A percentile compares a stretch with the other conserved stretches of the same genome.
phyloP scores from a whole-genome alignment of 108 stramenopile species.

The Skeletonema menzelii region DNA sequence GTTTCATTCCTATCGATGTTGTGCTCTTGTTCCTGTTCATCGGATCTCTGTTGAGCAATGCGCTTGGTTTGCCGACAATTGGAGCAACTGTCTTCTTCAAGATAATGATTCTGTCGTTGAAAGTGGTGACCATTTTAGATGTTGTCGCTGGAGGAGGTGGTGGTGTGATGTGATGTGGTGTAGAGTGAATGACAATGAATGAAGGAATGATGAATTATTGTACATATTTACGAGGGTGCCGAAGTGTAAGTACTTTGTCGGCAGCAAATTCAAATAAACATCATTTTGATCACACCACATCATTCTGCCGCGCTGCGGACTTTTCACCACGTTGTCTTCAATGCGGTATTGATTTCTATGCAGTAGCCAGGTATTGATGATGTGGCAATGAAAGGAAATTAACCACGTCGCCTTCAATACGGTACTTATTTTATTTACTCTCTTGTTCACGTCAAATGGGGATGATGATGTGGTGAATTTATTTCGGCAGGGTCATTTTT shows the following conservation, averaged over 20 bases:
- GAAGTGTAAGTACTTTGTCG: too few relatives aligned
- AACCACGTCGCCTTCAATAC: too few relatives aligned
- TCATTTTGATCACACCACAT: too few relatives aligned
- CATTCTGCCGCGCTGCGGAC: too few relatives aligned
- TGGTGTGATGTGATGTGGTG: neutral
- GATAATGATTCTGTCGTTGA: constrained; percentile 11
- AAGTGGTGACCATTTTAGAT: constrained; percentile 29
- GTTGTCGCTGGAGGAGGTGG: neutral
- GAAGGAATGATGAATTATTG: neutral
- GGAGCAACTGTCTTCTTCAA: constrained; percentile 5
- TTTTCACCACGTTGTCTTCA: too few relatives aligned
- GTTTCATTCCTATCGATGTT: constrained; percentile 1
- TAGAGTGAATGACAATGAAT: neutral
- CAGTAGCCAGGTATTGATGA: too few relatives aligned
- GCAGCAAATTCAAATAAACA: neutral
- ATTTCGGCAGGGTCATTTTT: too few relatives aligned
- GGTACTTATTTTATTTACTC: too few relatives aligned
- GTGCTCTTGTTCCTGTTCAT: neutral
- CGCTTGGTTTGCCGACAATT: constrained; percentile 8
- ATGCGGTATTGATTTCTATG: too few relatives aligned
- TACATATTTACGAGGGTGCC: neutral
- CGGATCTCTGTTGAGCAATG: neutral
- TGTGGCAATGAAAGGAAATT: too few relatives aligned
- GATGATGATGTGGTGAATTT: too few relatives aligned
- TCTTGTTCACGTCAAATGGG: too few relatives aligned